These are phyloP conservation scores for Chaetothyriales sp. DNA, from an alignment of 2,329 filamentous ascomycete genomes.

Conservation along the genomic window DNA sequence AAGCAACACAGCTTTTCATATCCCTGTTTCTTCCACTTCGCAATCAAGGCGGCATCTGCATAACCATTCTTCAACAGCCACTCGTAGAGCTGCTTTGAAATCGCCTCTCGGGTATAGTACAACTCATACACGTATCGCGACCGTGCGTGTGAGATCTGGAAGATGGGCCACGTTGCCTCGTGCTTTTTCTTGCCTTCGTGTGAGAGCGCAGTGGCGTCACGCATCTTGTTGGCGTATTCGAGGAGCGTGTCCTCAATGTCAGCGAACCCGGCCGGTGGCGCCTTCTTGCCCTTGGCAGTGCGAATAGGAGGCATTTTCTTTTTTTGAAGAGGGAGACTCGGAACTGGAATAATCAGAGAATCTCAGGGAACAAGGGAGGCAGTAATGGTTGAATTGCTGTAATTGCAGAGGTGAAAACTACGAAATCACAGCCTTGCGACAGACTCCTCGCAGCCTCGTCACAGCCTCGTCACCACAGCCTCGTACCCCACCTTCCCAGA, in stretches of 20 bases:
- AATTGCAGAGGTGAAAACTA: not conserved
- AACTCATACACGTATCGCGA: constrained; percentile 90
- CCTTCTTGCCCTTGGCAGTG: constrained; percentile 42
- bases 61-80: constrained; percentile 95
- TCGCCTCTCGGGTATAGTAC: constrained; percentile 95
- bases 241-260: constrained; percentile 54
- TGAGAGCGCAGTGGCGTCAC: constrained; percentile 74
- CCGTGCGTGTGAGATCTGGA: constrained; percentile 74
- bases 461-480: not conserved
- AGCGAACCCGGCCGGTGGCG: constrained; percentile 51
- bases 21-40: constrained; percentile 99
- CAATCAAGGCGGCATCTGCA: constrained; percentile 86
- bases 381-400: too few relatives aligned
- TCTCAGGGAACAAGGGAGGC: not conserved
- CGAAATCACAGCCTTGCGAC: not conserved
- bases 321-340: not conserved
- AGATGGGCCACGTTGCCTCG: constrained; percentile 91
- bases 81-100: constrained; percentile 81
- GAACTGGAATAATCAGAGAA: not conserved
- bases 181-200: constrained; percentile 68
- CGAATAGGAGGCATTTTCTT: constrained; percentile 45
- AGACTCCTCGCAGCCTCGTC: too few relatives aligned
- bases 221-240: constrained; percentile 54
- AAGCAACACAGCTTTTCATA: constrained; percentile 98
- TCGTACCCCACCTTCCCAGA: not conserved